Evolutionary conservation across 371 early-diverging fungal species (phyloP), one percentile per base, ranked within the genome.

Genomic region (Pancytospora philotis): DNA sequence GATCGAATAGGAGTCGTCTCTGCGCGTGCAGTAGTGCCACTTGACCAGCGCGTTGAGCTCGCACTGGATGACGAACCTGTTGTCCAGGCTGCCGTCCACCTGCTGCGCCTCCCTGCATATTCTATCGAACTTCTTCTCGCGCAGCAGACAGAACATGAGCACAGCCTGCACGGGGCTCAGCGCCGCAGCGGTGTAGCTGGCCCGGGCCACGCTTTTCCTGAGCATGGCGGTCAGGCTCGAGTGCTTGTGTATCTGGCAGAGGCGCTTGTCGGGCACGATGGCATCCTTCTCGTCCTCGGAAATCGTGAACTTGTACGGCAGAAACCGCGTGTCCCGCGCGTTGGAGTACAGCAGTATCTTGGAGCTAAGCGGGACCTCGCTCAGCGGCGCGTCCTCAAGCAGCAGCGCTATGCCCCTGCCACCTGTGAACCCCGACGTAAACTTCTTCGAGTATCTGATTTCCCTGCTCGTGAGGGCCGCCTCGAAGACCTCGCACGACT

Each of bases 401-500:
- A 68, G 37, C 6, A 68, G 3, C 35, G 3, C 2, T 22, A 68
- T 2, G 48, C 37, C 60, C 35, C 27, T 56, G 27, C 52, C 52
- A 38, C 39, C 19, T 2, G 22, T n/a, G 48, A 27, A 35, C 3
- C 27, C 51, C 6, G 67, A 66, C 6, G 28, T 36, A 45, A 68
- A 68, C 3, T 3, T 4, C 36, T 60, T 68, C 25, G 3, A 50
- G 39, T 62, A 68, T 41, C 50, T 30, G 19, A 68, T 60, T 25
- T 68, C 62, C 36, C 48, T 38, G 19, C 8, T 53, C 32, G 28
- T 1, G 2, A 68, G 51, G 25, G 19, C 51, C 3, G 31, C 19
- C 53, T 68, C 68, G 27, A 68, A 59, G 1, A 48, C 41, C 19
- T 68, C 62, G 22, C 59, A 4, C 3, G 63, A 39, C 32, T 68